Conservation (phyloP, 2,329 filamentous ascomycete genomes). For the Botrytis deweyae region DNA sequence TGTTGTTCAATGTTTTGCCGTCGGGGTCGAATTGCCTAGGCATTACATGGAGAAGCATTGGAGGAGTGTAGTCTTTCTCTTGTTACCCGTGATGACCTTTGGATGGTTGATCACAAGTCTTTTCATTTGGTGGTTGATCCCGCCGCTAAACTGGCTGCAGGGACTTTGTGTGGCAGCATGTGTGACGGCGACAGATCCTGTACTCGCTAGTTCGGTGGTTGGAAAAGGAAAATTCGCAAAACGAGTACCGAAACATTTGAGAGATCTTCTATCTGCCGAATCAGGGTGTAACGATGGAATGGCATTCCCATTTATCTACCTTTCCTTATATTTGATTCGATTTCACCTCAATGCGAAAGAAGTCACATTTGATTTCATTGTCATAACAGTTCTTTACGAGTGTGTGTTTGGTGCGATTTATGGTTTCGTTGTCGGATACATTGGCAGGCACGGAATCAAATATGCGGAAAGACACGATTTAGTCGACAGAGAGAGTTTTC, state of each 20-base stretch:
- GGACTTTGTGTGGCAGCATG: slow-evolving; percentile 85
- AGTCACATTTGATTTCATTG: slow-evolving; percentile 83
- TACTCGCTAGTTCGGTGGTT: slow-evolving; percentile 94
- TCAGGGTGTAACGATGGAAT: slow-evolving; percentile 99
- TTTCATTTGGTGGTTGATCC: slow-evolving; percentile 90
- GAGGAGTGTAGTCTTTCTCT: slow-evolving; percentile 83
- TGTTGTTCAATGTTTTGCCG: slow-evolving; percentile 88
- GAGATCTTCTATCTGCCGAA: slow-evolving; percentile 91
- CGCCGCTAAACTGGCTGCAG: slow-evolving; percentile 81
- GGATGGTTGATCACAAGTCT: slow-evolving; percentile 92
- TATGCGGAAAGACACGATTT: slow-evolving; percentile 78
- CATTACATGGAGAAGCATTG: slow-evolving; percentile 98
- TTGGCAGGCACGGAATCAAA: slow-evolving; percentile 87
- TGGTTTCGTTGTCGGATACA: slow-evolving; percentile 84
- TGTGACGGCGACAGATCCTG: slow-evolving; percentile 95
- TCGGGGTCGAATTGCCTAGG: slow-evolving; percentile 86
- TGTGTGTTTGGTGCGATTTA: slow-evolving; percentile 90
- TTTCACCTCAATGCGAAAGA: slow-evolving; percentile 68
- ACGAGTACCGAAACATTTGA: slow-evolving; percentile 92
- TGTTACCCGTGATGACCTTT: slow-evolving; percentile 95
- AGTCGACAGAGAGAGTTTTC: slow-evolving; percentile 94
- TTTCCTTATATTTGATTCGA: slow-evolving; percentile 84
- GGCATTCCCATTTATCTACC: slow-evolving; percentile 97
- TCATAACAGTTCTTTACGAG: slow-evolving; percentile 88
- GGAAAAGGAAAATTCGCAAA: slow-evolving; percentile 99